Evolutionary conservation across 169 alveolate species (phyloP), one percentile per base, ranked within the genome.

Genomic region (Cryptosporidium muris): DNA sequence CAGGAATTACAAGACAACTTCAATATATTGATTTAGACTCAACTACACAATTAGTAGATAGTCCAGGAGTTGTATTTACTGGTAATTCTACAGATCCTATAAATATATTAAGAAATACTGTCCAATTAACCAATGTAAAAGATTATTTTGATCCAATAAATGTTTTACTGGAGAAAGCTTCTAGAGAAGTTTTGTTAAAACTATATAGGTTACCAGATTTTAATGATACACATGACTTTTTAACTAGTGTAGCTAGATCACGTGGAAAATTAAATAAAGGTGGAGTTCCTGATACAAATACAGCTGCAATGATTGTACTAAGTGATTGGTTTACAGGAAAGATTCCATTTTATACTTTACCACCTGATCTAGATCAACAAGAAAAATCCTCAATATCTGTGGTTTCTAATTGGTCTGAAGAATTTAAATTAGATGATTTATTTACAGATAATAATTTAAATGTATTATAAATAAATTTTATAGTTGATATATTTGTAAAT

Each of bases 31-130:
- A 92, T 63, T 88, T 96, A 38, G 98, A 95, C 89, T 90, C 92
- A 49, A 91, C 95, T 56, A 94, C 96, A 2, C 92, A 92, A 60
- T 80, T 96, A 81, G 82, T 96, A 25, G 99, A 96, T 89, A 93
- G 97, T 45, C 99, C 99, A n/a, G 99, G 99, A 37, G 96, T 95
- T 63, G 95, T 95, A 60, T 88, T 94, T 62, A 89, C 91, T 63
- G 95, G 93, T 51, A 90, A 90, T 65, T 88, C 90, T 66, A 91
- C 90, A 49, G 89, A 88, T 67, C 92, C 94, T 25, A 63, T 89
- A n/a, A 63, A 92, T 38, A 92, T 95, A 6, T 82, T 95, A 38
- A 91, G 97, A 88, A 92, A 94, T 81, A 91, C 95, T 47, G 91
- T 96, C 14, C 95, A 95, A 80, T 92, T 95, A 48, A 96, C 95